phyloP scores from a whole-genome alignment of 1,139 yeast species.

The Geotrichum australiense region DNA sequence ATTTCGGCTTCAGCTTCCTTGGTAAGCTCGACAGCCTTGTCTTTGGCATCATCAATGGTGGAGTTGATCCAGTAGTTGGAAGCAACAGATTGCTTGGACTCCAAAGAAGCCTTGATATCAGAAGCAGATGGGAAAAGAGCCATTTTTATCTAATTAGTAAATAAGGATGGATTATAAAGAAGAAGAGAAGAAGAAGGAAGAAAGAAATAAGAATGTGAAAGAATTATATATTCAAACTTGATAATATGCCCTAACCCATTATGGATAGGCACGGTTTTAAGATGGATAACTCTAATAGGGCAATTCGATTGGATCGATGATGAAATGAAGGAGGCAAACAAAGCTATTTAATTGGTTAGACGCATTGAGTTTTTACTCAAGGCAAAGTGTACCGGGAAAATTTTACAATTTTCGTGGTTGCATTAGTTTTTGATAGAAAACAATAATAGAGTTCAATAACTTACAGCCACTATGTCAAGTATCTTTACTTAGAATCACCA shows the following conservation, averaged over 20 bases:
- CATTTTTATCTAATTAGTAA: slow-evolving; percentile 24
- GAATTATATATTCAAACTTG: not conserved
- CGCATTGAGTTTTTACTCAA: too few relatives aligned
- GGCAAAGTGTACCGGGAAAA: too few relatives aligned
- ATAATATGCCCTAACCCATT: slow-evolving; percentile 1
- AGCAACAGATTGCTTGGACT: slow-evolving; percentile 23
- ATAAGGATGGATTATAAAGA: slow-evolving; percentile 8
- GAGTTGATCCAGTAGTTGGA: slow-evolving; percentile 32
- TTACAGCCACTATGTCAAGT: too few relatives aligned
- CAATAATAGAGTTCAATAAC: too few relatives aligned
- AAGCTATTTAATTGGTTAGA: too few relatives aligned
- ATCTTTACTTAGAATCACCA: too few relatives aligned
- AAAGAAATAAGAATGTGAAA: slow-evolving; percentile 1
- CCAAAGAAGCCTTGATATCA: slow-evolving; percentile 36
- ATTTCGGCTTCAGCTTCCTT: slow-evolving; percentile 31
- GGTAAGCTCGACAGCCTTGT: slow-evolving; percentile 28
- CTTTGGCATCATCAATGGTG: slow-evolving; percentile 29
- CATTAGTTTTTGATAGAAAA: too few relatives aligned
- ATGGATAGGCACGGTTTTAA: not conserved
- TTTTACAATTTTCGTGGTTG: too few relatives aligned
- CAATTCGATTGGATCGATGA: too few relatives aligned
- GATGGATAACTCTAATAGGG: slow-evolving; percentile 7
- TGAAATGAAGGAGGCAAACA: too few relatives aligned
- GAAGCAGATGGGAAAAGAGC: slow-evolving; percentile 36
- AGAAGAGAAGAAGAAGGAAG: slow-evolving; percentile 15